A percentile compares a stretch with the other conserved stretches of the same genome.
Evolutionary conservation across 495 filamentous ascomycete genomes (phyloP).

Genomic region (Amphirosellinia nigrospora): DNA sequence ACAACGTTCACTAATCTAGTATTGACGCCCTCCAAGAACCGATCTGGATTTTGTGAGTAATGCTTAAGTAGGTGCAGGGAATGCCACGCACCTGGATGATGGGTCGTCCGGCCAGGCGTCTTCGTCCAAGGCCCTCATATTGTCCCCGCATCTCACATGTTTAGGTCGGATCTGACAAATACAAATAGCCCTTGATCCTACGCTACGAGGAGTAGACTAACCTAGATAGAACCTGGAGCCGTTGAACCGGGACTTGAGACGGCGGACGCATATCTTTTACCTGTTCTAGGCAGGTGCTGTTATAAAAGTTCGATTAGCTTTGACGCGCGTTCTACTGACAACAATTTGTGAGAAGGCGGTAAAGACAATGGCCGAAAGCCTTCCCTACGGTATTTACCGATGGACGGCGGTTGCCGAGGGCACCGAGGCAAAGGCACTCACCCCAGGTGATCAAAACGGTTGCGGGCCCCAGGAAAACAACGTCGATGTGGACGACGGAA

Average conservation of each 20-base stretch:
- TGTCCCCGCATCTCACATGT: background rate
- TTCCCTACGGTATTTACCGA: background rate
- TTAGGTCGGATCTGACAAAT: background rate
- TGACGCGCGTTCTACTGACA: background rate
- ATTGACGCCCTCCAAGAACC: too few relatives aligned
- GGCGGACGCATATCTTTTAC: background rate
- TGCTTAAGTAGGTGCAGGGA: too few relatives aligned
- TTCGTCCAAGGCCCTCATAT: too few relatives aligned
- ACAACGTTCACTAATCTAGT: too few relatives aligned
- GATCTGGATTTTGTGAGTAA: too few relatives aligned
- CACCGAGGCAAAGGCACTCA: too few relatives aligned
- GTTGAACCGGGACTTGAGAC: background rate
- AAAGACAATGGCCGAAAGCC: background rate
- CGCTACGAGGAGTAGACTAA: background rate
- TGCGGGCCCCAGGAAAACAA: too few relatives aligned
- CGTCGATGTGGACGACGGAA: background rate
- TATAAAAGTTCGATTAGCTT: background rate
- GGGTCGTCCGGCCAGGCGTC: background rate
- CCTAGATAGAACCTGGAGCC: background rate
- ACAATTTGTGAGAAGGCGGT: background rate
- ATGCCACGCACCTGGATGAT: background rate
- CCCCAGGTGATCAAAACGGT: too few relatives aligned
- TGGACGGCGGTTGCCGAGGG: too few relatives aligned
- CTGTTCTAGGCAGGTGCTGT: slow-evolving; percentile 14
- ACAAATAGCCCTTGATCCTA: background rate